Evolutionary conservation across 1,284 basidiomycete species (phyloP).

Genomic region (Anthracocystis setariae): DNA sequence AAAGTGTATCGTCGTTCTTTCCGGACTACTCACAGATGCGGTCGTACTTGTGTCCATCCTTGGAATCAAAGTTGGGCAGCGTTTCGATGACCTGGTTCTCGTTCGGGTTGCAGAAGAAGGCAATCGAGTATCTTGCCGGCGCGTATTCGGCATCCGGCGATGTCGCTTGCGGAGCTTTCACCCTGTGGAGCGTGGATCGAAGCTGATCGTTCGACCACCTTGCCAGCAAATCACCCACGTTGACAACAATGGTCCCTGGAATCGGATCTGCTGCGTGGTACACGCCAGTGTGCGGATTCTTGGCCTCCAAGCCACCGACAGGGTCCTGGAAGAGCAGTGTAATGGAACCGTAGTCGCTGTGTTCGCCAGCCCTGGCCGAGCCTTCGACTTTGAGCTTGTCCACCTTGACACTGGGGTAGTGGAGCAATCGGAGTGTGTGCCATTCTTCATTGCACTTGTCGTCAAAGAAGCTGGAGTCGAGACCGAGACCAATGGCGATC

Average conservation of each 20-base stretch:
- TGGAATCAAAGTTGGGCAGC: constrained; percentile 71
- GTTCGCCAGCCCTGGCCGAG: constrained; percentile 20
- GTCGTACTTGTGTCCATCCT: constrained; percentile 61
- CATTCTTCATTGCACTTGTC: constrained; percentile 26
- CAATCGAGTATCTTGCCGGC: constrained; percentile 80
- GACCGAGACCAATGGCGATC: constrained; percentile 79
- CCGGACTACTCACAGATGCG: constrained; percentile 69
- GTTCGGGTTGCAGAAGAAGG: constrained; percentile 88
- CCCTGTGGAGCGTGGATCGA: constrained; percentile 16
- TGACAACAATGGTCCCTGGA: constrained; percentile 24
- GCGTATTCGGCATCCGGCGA: constrained; percentile 69
- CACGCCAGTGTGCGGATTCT: constrained; percentile 24
- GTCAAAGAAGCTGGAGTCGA: constrained; percentile 14
- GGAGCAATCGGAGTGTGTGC: constrained; percentile 27
- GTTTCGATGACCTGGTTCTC: constrained; percentile 76
- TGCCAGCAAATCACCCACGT: constrained; percentile 24
- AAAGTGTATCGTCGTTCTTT: neutral
- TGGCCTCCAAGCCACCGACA: constrained; percentile 24
- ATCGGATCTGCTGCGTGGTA: constrained; percentile 26
- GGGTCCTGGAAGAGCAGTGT: constrained; percentile 26
- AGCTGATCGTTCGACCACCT: constrained; percentile 27
- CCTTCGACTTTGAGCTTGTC: constrained; percentile 27
- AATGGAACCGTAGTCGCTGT: constrained; percentile 32
- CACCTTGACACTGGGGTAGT: constrained; percentile 18
- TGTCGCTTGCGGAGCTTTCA: constrained; percentile 24